Conservation (phyloP, 2,329 filamentous ascomycete genomes). For the Pseudopyricularia cyperi region DNA sequence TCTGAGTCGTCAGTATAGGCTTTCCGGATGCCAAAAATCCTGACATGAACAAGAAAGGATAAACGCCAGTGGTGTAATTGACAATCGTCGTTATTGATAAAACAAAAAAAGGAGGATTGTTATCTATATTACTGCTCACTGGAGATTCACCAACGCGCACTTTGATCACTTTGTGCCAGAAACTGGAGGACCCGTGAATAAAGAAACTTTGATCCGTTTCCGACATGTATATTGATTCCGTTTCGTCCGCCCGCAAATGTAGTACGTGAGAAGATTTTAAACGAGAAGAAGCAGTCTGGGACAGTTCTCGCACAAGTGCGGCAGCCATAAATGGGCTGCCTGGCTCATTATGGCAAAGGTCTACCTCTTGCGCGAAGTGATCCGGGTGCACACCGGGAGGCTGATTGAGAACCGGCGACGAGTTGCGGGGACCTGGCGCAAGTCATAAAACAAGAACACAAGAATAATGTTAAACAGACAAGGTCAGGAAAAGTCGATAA, state of each 20-base stretch:
- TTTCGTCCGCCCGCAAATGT: neutral
- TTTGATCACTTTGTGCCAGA: neutral
- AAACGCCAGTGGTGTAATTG: constrained; percentile 1
- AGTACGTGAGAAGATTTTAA: neutral
- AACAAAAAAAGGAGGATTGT: constrained; percentile 2
- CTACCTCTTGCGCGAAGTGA: neutral
- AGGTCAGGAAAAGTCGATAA: neutral
- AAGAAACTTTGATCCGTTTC: neutral
- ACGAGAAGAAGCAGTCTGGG: neutral
- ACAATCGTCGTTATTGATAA: constrained; percentile 3
- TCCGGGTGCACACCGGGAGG: neutral
- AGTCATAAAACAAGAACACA: constrained; percentile 1
- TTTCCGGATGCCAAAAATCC: too few relatives aligned
- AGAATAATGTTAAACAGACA: constrained; percentile 2
- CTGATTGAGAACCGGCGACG: neutral
- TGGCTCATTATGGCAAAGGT: neutral
- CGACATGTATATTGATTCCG: neutral
- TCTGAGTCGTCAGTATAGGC: too few relatives aligned
- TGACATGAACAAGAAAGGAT: too few relatives aligned
- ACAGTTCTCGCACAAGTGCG: neutral
- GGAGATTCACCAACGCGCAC: neutral
- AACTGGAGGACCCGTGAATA: neutral
- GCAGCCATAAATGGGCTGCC: neutral
- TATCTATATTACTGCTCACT: constrained; percentile 3
- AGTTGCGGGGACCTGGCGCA: neutral